These are phyloP conservation scores for Gymnopilus junonius DNA, from an alignment of 768 basidiomycete genomes.

Conservation along the genomic window DNA sequence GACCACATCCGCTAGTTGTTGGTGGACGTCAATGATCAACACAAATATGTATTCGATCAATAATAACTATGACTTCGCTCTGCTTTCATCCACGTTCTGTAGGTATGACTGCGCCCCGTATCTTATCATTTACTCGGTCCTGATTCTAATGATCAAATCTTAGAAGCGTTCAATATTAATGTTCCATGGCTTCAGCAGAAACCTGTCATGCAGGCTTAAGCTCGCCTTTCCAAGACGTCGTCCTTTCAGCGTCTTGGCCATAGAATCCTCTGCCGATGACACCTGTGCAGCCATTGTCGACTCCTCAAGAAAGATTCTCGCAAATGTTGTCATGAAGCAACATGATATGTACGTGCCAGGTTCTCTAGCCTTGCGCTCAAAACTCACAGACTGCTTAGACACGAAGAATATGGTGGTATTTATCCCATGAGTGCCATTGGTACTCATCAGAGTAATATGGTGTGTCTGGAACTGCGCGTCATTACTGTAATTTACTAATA, in stretches of 20 bases:
- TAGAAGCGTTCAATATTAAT: not conserved
- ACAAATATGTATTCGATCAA: not conserved
- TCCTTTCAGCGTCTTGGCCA: constrained; percentile 66
- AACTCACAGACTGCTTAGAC: constrained; percentile 38
- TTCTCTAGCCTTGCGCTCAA: constrained; percentile 3
- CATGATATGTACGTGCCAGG: constrained; percentile 53
- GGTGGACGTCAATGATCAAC: not conserved
- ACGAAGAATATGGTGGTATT: constrained; percentile 71
- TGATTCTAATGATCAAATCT: not conserved
- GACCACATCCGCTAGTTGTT: constrained; percentile 29
- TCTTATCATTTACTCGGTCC: not conserved
- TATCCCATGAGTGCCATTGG: constrained; percentile 78
- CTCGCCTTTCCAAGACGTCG: constrained; percentile 14
- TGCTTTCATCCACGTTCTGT: not conserved
- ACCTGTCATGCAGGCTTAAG: not conserved
- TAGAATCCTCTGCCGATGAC: constrained; percentile 94
- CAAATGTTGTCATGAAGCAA: constrained; percentile 89
- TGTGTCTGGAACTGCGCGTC: constrained; percentile 24
- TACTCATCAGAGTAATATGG: constrained; percentile 83
- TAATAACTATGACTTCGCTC: not conserved
- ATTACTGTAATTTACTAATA: not conserved
- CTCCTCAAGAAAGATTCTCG: constrained; percentile 68
- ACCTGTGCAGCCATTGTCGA: constrained; percentile 89
- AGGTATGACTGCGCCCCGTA: not conserved
- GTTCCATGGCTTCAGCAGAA: not conserved